phyloP scores from a whole-genome alignment of 306 rosid genomes.

The Cyamopsis tetragonoloba region DNA sequence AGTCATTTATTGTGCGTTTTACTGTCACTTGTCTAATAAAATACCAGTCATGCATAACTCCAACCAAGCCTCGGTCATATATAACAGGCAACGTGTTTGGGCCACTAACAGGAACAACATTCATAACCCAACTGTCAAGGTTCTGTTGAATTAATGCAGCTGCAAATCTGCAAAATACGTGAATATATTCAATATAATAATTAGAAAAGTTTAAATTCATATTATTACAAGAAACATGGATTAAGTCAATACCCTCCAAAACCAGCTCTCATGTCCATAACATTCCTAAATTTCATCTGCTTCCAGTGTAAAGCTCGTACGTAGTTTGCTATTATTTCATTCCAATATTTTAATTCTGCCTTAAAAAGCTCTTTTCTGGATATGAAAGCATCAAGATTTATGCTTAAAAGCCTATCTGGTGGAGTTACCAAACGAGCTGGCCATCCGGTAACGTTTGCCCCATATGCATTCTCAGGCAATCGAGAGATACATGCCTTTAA shows the following conservation, averaged over 20 bases:
- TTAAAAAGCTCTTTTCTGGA: slow-evolving; percentile 86
- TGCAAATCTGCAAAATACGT: slow-evolving; percentile 64
- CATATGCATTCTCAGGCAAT: slow-evolving; percentile 75
- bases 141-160: slow-evolving; percentile 59
- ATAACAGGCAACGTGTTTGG: slow-evolving; percentile 93
- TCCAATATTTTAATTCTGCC: slow-evolving; percentile 89
- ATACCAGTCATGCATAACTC: slow-evolving; percentile 95
- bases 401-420: slow-evolving; percentile 83
- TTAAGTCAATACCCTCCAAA: slow-evolving; percentile 75
- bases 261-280: slow-evolving; percentile 95
- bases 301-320: slow-evolving; percentile 67
- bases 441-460: slow-evolving; percentile 65
- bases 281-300: slow-evolving; percentile 69
- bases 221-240: slow-evolving; percentile 9
- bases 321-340: slow-evolving; percentile 58
- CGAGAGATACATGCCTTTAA: slow-evolving; percentile 74
- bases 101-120: slow-evolving; percentile 85
- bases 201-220: slow-evolving; percentile 2
- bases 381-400: slow-evolving; percentile 70
- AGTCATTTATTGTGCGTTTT: neutral
- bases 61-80: slow-evolving; percentile 90
- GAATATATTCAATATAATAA: slow-evolving; percentile 16
- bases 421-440: slow-evolving; percentile 80
- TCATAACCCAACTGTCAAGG: slow-evolving; percentile 85
- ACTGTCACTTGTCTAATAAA: neutral